Conservation (phyloP, 495 filamentous ascomycete genomes). For the Tuber calosporum region DNA sequence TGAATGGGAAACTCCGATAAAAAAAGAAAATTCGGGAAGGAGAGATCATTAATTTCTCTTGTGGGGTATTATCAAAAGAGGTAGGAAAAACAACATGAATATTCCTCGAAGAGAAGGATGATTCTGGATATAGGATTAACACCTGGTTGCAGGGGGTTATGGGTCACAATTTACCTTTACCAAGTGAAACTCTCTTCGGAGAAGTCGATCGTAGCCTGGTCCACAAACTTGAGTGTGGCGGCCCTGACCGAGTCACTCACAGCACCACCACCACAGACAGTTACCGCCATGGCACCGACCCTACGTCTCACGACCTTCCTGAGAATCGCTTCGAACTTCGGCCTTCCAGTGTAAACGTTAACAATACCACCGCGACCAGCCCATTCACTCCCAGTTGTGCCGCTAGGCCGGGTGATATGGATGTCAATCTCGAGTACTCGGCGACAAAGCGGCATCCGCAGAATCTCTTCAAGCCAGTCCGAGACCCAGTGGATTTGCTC, state of each 20-base stretch:
- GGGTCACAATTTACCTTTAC: slow-evolving; percentile 46
- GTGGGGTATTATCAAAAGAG: neutral
- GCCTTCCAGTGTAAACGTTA: slow-evolving; percentile 75
- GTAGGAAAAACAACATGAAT: neutral
- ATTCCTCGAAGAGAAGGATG: neutral
- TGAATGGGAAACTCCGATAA: neutral
- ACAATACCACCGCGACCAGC: slow-evolving; percentile 63
- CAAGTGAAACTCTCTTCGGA: slow-evolving; percentile 86
- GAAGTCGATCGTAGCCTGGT: slow-evolving; percentile 62
- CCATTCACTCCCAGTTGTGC: slow-evolving; percentile 48
- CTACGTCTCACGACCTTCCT: slow-evolving; percentile 67
- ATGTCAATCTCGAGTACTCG: slow-evolving; percentile 76
- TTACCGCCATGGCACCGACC: slow-evolving; percentile 81
- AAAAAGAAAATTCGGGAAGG: neutral
- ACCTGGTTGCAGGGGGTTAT: neutral
- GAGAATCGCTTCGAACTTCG: slow-evolving; percentile 64
- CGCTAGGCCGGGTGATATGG: slow-evolving; percentile 70
- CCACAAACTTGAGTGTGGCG: slow-evolving; percentile 62
- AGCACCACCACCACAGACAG: slow-evolving; percentile 77
- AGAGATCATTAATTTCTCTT: neutral
- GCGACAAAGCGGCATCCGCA: slow-evolving; percentile 66
- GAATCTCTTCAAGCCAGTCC: slow-evolving; percentile 83
- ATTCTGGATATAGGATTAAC: neutral
- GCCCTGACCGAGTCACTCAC: slow-evolving; percentile 76
- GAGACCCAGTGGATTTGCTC: slow-evolving; percentile 88